Evolutionary conservation across 2,329 filamentous ascomycete species (phyloP), one percentile per base, ranked within the genome.

Genomic region (Epichloe brachyelytri): DNA sequence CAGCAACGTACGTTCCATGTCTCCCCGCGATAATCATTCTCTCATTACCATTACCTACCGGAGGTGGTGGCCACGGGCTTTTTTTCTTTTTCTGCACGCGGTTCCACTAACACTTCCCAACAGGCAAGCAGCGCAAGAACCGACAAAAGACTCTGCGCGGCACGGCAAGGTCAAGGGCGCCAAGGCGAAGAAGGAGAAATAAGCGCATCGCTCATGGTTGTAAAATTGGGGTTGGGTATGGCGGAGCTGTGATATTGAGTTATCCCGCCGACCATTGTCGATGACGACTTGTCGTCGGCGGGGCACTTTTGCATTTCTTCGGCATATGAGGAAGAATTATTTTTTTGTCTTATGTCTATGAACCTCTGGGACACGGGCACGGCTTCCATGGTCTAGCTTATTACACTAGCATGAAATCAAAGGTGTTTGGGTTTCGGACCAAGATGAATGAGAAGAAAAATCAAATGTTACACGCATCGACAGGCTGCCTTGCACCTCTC

Each of bases 111-210:
- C 58, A 55, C 50, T 11, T 34, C 46, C 20, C 53, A 63, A 79
- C 76, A 97, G 91, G 91, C 85, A 98, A 98, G 83, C 93, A 97
- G 80, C 87, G 93, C 80, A 98, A 98, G 88, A 98, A 98, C 88
- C 84, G 91, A 75, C 83, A 87, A 77, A 97, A 98, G 89, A 93
- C 91, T 71, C 86, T 96, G 74, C 87, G 93, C 65, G 93, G 93
- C 72, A 95, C 88, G 67, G 91, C 89, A 69, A 98, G 88, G 83
- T 84, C 80, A 96, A 96, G 88, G 89, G 89, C 73, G 85, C 84
- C 71, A 83, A 84, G 79, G 82, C 86, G 75, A 93, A 94, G 83
- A 95, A 96, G 86, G 88, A 88, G 76, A 83, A 86, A 81, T 88
- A 88, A 78, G 75, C 72, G 71, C 38, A 69, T 65, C 48, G 46